A percentile compares a stretch with the other conserved stretches of the same genome.
phyloP scores from a whole-genome alignment of 208 protist species.

The Tritrichomonas musculus region DNA sequence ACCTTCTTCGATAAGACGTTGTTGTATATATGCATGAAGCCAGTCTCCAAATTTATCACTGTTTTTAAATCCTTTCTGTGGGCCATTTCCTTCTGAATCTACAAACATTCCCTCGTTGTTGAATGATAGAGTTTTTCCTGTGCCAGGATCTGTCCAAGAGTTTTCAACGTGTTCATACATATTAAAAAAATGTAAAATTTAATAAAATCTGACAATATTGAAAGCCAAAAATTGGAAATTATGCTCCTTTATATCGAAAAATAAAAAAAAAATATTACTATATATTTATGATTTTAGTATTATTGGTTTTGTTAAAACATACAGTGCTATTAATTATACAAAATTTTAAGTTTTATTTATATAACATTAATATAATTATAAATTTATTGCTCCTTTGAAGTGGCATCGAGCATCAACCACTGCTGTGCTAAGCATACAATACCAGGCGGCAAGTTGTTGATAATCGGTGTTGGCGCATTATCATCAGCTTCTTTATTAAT shows the following conservation, averaged over 20 bases:
- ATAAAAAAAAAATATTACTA: too few relatives aligned
- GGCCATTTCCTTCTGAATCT: background rate
- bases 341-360: too few relatives aligned
- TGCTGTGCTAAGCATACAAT: background rate
- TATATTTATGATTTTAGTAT: too few relatives aligned
- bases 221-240: too few relatives aligned
- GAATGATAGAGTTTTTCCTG: background rate
- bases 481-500: background rate
- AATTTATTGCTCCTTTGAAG: too few relatives aligned
- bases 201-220: too few relatives aligned
- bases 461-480: background rate
- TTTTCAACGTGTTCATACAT: too few relatives aligned
- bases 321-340: too few relatives aligned
- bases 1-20: background rate
- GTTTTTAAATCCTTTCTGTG: conserved; percentile 7
- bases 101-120: background rate
- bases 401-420: background rate
- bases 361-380: too few relatives aligned
- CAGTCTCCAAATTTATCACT: background rate
- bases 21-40: background rate
- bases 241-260: too few relatives aligned
- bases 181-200: too few relatives aligned
- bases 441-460: background rate
- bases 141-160: background rate
- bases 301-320: too few relatives aligned